Base-by-base conservation (phyloP, 495 filamentous ascomycete genomes). In the Paragyromitra xinjiangensis region DNA sequence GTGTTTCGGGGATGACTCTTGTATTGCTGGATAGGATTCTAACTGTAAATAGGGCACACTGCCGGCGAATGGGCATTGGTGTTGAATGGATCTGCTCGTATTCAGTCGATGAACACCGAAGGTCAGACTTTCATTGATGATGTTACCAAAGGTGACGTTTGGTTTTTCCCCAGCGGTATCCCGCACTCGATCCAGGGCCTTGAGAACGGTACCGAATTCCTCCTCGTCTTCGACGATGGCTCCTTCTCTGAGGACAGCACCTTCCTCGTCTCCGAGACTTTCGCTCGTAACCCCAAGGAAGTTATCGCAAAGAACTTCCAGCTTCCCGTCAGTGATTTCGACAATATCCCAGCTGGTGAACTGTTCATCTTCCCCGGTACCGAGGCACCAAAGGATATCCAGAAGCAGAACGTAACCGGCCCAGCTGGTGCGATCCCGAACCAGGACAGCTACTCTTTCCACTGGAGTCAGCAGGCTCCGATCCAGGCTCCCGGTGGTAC, bases 321-420 rank as follows among this genome's bases (percentile, higher is more conserved):
- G 48, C 84, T 87, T 14, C 84, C 88, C 37, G 79, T 89, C 53
- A 84, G 84, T 16, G 85, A 85, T 3, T 89, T 92, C 64, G 85
- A 89, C 64, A 79, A 90, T 68, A 85, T 91, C 11, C 90, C 90
- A 1, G 79, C 86, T 2, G 85, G 85, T 8, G 85, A 92, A 78
- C 86, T 91, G 11, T 92, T 90, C 83, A 92, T 92, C 79, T 93
- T 93, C 85, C 87, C 87, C 50, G 90, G 90, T 37, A 91, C 89
- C 0, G 86, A 87, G 0, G 87, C 89, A 0, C 90, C 90, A 0
- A 82, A 84, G 42, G 86, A 92, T 73, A 89, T 93, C 65, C 72
- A 85, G 9, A 84, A 88, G 63, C 90, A 91, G 77, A 91, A 89
- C 74, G 86, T 89, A 40, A 90, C 89, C 0, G 89, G 88, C 0